A percentile compares a stretch with the other conserved stretches of the same genome.
phyloP scores from a whole-genome alignment of 306 rosid species.

The Corylus americana region DNA sequence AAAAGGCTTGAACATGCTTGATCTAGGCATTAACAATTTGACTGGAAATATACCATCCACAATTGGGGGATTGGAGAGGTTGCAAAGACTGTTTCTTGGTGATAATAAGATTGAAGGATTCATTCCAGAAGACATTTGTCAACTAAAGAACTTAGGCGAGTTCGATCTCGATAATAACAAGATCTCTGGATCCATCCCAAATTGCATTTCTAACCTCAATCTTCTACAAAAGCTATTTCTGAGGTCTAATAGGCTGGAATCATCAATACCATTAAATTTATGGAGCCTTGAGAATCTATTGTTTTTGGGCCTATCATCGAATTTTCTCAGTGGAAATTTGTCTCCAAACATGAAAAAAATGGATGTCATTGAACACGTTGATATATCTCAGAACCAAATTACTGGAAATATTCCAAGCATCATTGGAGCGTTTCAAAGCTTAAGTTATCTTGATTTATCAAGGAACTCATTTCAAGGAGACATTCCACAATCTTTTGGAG shows the following conservation, averaged over 20 bases:
- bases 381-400: neutral
- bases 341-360: neutral
- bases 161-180: neutral
- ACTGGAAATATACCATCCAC: neutral
- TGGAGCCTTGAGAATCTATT: neutral
- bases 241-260: neutral
- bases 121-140: neutral
- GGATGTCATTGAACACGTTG: neutral
- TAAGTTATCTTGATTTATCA: neutral
- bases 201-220: neutral
- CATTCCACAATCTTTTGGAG: neutral
- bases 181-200: neutral
- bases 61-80: neutral
- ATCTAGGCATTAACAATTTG: neutral
- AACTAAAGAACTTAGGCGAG: neutral
- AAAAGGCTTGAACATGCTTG: too few species aligned
- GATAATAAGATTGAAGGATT: neutral
- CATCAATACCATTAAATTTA: neutral
- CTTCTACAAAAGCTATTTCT: neutral
- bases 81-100: neutral
- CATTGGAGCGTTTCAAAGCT: neutral
- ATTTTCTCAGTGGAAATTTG: neutral
- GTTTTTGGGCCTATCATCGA: neutral
- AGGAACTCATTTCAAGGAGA: neutral
- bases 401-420: neutral